phyloP scores from a whole-genome alignment of 352 stramenopile species.

The Elongisporangium anandrum region DNA sequence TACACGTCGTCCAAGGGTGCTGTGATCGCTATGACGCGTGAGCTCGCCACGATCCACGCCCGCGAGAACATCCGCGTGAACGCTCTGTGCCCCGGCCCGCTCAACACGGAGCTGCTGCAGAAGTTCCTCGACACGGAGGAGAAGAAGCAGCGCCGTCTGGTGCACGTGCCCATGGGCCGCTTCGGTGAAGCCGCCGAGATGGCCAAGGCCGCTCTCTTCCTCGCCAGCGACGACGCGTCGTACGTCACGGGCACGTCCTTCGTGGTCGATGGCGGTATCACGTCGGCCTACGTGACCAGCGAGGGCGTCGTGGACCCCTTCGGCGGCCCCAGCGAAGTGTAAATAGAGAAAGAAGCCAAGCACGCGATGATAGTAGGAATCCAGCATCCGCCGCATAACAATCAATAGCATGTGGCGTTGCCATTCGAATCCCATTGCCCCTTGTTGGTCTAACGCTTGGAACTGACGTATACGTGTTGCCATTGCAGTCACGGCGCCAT shows the following conservation, averaged over 20 bases:
- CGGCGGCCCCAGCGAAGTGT: constrained; percentile 72
- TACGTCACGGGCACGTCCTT: constrained; percentile 88
- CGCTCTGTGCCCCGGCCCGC: constrained; percentile 73
- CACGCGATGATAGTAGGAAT: background rate
- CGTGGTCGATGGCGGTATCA: constrained; percentile 87
- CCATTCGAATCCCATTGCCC: background rate
- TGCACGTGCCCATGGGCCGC: constrained; percentile 85
- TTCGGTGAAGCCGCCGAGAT: constrained; percentile 86
- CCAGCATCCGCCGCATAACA: background rate
- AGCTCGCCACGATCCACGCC: constrained; percentile 82
- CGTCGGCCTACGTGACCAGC: constrained; percentile 81
- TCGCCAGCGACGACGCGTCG: constrained; percentile 79
- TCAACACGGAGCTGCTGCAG: constrained; percentile 85
- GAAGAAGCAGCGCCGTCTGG: constrained; percentile 83
- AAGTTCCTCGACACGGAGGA: constrained; percentile 83
- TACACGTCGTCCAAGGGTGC: constrained; percentile 88
- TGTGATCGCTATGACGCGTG: constrained; percentile 83
- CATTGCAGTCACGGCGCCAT: too few relatives aligned
- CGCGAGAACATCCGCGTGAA: constrained; percentile 89
- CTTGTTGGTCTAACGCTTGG: too few relatives aligned
- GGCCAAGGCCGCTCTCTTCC: constrained; percentile 84
- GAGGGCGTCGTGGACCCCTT: constrained; percentile 79
- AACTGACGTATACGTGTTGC: too few relatives aligned
- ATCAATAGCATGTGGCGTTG: background rate
- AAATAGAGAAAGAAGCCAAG: constrained; percentile 17